A percentile compares a stretch with the other conserved stretches of the same genome.
These are phyloP conservation scores for Globisporangium rhizosaccharum DNA, from an alignment of 352 stramenopile genomes.

Conservation along the genomic window DNA sequence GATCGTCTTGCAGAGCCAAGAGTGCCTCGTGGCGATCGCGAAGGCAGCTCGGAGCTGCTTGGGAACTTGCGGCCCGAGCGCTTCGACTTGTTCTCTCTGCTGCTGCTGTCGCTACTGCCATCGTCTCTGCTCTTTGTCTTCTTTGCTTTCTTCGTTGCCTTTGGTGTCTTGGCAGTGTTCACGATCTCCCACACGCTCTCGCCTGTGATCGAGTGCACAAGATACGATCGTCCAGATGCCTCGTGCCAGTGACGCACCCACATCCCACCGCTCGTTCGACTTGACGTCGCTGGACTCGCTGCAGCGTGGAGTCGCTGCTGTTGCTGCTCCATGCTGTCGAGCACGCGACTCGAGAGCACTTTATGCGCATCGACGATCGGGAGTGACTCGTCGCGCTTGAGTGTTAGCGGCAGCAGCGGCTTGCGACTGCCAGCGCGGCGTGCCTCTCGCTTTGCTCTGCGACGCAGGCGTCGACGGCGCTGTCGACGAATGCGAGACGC, in stretches of 20 bases:
- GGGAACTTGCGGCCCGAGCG: constrained; percentile 3
- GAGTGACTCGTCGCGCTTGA: constrained; percentile 2
- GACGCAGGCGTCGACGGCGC: neutral
- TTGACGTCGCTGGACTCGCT: constrained; percentile 4
- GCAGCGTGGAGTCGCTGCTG: neutral
- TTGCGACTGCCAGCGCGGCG: constrained; percentile 2
- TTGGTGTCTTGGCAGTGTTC: neutral
- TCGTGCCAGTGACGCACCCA: constrained; percentile 71
- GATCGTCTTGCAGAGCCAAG: constrained; percentile 6
- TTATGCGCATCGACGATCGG: constrained; percentile 20
- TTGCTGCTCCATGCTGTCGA: neutral
- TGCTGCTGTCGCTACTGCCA: too few relatives aligned
- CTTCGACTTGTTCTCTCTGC: neutral
- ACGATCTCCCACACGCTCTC: constrained; percentile 72
- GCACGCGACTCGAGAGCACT: constrained; percentile 8
- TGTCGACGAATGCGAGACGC: constrained; percentile 7
- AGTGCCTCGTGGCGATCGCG: neutral
- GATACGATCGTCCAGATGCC: constrained; percentile 37
- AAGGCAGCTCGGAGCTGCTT: neutral
- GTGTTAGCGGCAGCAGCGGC: constrained; percentile 1
- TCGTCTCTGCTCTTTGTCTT: neutral
- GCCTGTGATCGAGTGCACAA: constrained; percentile 62
- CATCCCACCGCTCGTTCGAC: constrained; percentile 19
- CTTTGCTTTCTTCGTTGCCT: neutral
- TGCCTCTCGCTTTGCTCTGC: neutral